Evolutionary conservation across 1,284 basidiomycete genomes (phyloP).

Genomic region (Entoloma clypeatum): DNA sequence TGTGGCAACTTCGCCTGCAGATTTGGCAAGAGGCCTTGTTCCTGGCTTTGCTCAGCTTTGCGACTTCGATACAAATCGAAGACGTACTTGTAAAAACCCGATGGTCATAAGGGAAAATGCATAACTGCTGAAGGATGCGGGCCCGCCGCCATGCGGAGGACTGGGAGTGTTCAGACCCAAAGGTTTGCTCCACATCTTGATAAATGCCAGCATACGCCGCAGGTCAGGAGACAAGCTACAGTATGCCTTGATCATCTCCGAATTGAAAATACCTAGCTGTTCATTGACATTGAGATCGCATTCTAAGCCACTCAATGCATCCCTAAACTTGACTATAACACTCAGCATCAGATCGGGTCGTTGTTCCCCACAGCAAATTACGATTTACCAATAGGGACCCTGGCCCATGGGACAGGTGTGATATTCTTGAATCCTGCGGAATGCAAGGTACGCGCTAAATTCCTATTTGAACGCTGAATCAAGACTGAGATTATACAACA

Average conservation of each 20-base stretch:
- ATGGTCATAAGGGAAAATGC: slow-evolving; percentile 56
- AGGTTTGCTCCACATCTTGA: slow-evolving; percentile 56
- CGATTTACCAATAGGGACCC: slow-evolving; percentile 50
- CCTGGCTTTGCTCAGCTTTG: slow-evolving; percentile 26
- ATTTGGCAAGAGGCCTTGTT: slow-evolving; percentile 43
- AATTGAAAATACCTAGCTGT: slow-evolving; percentile 49
- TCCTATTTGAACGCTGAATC: slow-evolving; percentile 21
- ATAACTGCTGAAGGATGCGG: slow-evolving; percentile 52
- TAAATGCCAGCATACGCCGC: slow-evolving; percentile 35
- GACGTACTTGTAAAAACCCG: slow-evolving; percentile 48
- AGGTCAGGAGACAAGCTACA: slow-evolving; percentile 41
- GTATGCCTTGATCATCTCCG: slow-evolving; percentile 45
- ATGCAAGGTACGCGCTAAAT: slow-evolving; percentile 29
- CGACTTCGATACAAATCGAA: not conserved
- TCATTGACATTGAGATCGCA: slow-evolving; percentile 62
- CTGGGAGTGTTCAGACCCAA: slow-evolving; percentile 46
- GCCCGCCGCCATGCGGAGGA: slow-evolving; percentile 13
- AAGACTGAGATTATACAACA: not conserved
- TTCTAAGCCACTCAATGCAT: slow-evolving; percentile 38
- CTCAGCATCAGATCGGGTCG: not conserved
- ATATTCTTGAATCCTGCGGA: slow-evolving; percentile 35
- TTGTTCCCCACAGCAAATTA: not conserved
- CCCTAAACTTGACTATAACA: slow-evolving; percentile 48
- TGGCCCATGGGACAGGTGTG: slow-evolving; percentile 31
- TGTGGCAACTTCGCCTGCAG: slow-evolving; percentile 40